Percentiles rank a stretch among this genome's conserved stretches.
Conservation (phyloP, 1,139 yeast genomes). For the Torulaspora pretoriensis region DNA sequence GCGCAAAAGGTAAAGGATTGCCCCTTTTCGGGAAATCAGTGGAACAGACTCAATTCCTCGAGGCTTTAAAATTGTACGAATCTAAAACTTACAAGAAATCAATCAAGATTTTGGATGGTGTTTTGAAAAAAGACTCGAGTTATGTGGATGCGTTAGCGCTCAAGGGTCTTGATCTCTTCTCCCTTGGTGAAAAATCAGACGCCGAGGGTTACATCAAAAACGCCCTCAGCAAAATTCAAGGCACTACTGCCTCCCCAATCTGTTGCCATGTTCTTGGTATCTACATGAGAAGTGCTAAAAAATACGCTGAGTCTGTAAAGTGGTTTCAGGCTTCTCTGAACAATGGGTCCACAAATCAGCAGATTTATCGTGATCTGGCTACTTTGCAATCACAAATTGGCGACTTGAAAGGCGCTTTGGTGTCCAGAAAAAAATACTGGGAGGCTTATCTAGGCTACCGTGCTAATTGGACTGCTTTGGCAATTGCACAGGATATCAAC, state of each 20-base stretch:
- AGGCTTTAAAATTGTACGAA: constrained; percentile 81
- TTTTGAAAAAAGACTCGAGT: constrained; percentile 68
- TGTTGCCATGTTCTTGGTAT: constrained; percentile 86
- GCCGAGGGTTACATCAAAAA: constrained; percentile 59
- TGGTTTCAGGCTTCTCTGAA: constrained; percentile 76
- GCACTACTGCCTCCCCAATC: constrained; percentile 50
- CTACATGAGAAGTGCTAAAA: constrained; percentile 64
- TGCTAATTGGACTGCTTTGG: constrained; percentile 89
- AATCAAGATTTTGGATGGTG: constrained; percentile 66
- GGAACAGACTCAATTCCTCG: constrained; percentile 69
- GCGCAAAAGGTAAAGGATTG: constrained; percentile 6
- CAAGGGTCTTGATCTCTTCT: constrained; percentile 67
- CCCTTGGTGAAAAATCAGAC: constrained; percentile 55
- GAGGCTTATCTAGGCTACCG: constrained; percentile 79
- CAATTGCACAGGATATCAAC: constrained; percentile 77
- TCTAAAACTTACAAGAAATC: constrained; percentile 83
- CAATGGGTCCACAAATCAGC: constrained; percentile 74
- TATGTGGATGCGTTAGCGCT: constrained; percentile 83
- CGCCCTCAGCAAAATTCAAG: constrained; percentile 54
- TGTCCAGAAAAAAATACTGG: constrained; percentile 63
- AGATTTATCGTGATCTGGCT: constrained; percentile 77
- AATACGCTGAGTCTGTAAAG: constrained; percentile 73
- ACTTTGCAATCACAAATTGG: constrained; percentile 75
- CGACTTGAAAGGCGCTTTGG: constrained; percentile 60
- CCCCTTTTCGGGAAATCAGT: constrained; percentile 34